Evolutionary conservation across 305 asterid species (phyloP).

Genomic region (Plantago lanceolata): DNA sequence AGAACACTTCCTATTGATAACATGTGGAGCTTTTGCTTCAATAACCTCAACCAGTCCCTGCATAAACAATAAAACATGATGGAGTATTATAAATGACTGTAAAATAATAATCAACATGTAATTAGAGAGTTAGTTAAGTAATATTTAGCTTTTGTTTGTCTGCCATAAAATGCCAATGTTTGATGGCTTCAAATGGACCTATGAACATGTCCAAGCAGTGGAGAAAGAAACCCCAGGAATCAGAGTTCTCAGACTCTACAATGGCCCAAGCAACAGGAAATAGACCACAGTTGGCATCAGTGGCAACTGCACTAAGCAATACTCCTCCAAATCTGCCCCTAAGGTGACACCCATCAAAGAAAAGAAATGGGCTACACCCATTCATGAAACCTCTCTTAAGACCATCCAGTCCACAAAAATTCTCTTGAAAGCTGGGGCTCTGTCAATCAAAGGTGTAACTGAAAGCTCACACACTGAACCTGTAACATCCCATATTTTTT

Average conservation of each 20-base stretch:
- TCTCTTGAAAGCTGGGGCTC: too few species aligned
- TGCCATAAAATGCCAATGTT: not conserved
- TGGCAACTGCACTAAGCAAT: not conserved
- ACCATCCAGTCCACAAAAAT: not conserved
- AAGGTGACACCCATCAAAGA: conserved; percentile 2
- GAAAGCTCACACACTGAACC: too few species aligned
- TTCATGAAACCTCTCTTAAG: not conserved
- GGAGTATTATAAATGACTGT: too few species aligned
- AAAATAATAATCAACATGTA: too few species aligned
- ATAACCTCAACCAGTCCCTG: conserved; percentile 1
- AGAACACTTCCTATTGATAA: not conserved
- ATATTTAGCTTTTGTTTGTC: not conserved
- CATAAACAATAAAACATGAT: not conserved
- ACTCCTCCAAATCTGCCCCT: not conserved
- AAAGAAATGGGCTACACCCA: not conserved
- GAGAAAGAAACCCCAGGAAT: not conserved
- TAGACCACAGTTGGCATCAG: not conserved
- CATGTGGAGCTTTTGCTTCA: not conserved
- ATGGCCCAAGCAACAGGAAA: conserved; percentile 3
- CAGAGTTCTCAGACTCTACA: not conserved
- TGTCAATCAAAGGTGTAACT: too few species aligned
- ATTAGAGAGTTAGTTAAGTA: too few species aligned
- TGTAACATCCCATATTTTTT: too few species aligned
- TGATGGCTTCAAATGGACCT: not conserved
- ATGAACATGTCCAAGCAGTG: not conserved